Evolutionary conservation across 2,329 filamentous ascomycete genomes (phyloP), one percentile per base, ranked within the genome.

Genomic region (Sclerotinia sclerotiorum): DNA sequence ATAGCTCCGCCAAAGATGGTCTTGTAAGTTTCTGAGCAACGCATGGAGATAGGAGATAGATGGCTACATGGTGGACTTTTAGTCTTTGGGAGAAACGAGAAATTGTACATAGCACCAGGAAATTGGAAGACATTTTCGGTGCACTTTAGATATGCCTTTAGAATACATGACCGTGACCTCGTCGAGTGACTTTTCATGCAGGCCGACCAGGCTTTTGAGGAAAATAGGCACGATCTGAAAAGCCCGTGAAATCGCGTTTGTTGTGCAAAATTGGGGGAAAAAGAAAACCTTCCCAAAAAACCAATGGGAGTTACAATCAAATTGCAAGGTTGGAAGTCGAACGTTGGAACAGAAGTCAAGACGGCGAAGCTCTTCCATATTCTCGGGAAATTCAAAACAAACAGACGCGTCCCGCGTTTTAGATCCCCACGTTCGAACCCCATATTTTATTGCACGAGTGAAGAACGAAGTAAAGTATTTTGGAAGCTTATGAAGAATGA

Each of bases 1-100:
- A 42, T 51, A 78, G 77, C 77, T 62, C 76, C 77, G 46, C 72
- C 73, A 54, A 72, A 74, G 55, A 75, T 73, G 52, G 35, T 49
- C 51, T 54, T 69, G 44, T 69, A 60, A 55, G 46, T 54, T 21
- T 15, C 46, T 52, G 48, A 48, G 48, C 7, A 39, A 24, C 48
- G 39, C 24, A 35, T 44, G 49, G 62, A 19, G 13, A 44, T 52
- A 24, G 48, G 57, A 6, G 56, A 42, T 21, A 44, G 56, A 32
- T 35, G 46, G 32, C 17, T 27, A 42, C n/a, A 63, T 35, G 48
- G n/a, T 8, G n/a, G 35, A 63, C n/a, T 27, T 51, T 27, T 29
- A 51, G 13, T 27, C n/a, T 13, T 46, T 51, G 35, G 46, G 61
- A 62, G n/a, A 8, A 46, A 39, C 7, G 5, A 29, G 21, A 60